Conservation (phyloP, 75 land plant species). For the Sequoia sempervirens region DNA sequence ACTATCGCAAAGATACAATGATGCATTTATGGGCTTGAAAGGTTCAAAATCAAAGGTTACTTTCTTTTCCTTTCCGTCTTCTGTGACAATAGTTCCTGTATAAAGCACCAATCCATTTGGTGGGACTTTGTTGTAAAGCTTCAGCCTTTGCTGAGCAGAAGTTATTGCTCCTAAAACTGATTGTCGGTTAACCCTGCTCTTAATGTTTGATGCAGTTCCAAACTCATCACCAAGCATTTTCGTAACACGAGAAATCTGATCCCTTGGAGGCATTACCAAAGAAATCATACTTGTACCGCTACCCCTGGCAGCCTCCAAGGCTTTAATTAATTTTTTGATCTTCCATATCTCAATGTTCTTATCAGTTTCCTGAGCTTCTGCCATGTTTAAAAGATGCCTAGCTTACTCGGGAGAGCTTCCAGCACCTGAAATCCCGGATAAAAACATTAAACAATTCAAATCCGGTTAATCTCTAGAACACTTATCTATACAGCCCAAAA, state of each 20-base stretch:
- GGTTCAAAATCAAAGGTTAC: constrained; percentile 31
- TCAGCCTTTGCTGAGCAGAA: constrained; percentile 34
- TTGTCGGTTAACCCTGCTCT: constrained; percentile 34
- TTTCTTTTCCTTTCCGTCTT: constrained; percentile 38
- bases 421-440: background rate
- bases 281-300: constrained; percentile 38
- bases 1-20: constrained; percentile 29
- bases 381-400: constrained; percentile 15
- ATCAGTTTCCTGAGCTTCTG: constrained; percentile 35
- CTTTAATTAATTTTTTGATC: constrained; percentile 41
- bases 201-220: constrained; percentile 35
- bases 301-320: constrained; percentile 24
- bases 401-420: background rate
- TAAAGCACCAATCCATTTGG: constrained; percentile 34
- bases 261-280: constrained; percentile 31
- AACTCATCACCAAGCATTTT: constrained; percentile 44
- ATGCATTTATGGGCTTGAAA: constrained; percentile 32
- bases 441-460: background rate
- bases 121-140: constrained; percentile 33
- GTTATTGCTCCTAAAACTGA: constrained; percentile 36
- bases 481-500: background rate
- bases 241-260: constrained; percentile 23
- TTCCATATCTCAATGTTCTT: constrained; percentile 55
- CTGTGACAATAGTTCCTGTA: constrained; percentile 36
- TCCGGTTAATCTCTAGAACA: too few species aligned